Base-by-base conservation (phyloP, 208 protist species). In the Trypanosoma boissoni region DNA sequence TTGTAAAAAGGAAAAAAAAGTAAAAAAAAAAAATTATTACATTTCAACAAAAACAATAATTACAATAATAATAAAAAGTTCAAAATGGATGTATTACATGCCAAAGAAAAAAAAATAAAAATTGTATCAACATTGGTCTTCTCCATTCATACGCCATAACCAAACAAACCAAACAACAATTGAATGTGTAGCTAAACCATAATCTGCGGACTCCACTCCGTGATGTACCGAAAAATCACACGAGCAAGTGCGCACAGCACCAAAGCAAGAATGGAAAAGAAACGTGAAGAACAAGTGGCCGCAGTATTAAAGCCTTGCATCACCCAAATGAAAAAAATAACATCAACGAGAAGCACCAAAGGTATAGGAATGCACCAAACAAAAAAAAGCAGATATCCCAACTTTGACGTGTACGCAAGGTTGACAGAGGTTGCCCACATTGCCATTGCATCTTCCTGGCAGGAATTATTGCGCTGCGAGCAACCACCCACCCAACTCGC, bases 321-420 rank as follows among this genome's bases (percentile, higher is more conserved):
- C 16, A 88, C 52, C 78, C 83, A 95, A 9, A 91, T 32, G 20
- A 88, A 57, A 46, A 81, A 85, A 46, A 88, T 41, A 48, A 78
- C 66, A 46, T 95, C 88, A 1, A 91, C 79, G 21, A 89, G 70
- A 10, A 63, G 61, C 23, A 89, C 76, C 29, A 92, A 53, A 12
- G 68, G 64, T 2, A 76, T 68, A 16, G 88, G 83, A 32, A 90
- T 86, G 36, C 61, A 53, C 85, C 88, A 95, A 0, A 91, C 77
- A 36, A 95, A 60, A 53, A 95, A 95, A 8, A 91, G 63, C 14
- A 72, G 20, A 50, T 89, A 91, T 12, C 72, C 66, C 0, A 89
- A 55, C 58, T 92, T 90, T 12, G 71, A 72, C 27, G 62, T 74
- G 32, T 77, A 72, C 0, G 79, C 84, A 18, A 92, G 48, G 18